Conservation (phyloP, 1,284 basidiomycete genomes). For the Coniophora puteana region DNA sequence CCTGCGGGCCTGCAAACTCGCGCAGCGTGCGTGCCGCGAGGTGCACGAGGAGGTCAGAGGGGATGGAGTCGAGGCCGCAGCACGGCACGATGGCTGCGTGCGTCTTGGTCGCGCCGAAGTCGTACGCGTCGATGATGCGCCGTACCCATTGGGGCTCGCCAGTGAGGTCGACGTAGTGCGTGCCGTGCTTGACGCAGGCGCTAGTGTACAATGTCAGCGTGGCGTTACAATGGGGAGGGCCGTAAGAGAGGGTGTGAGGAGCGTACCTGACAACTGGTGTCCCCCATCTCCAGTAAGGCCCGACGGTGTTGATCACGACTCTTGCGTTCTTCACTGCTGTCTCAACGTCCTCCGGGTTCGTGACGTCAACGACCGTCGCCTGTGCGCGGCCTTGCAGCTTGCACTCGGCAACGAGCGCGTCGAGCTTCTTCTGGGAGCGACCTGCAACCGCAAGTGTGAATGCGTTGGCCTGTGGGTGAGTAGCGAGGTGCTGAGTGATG, state of each 20-base stretch:
- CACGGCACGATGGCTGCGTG: slow-evolving; percentile 54
- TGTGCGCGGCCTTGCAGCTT: slow-evolving; percentile 37
- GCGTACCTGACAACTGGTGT: slow-evolving; percentile 61
- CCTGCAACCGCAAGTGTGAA: slow-evolving; percentile 63
- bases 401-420: slow-evolving; percentile 39
- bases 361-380: slow-evolving; percentile 47
- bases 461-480: slow-evolving; percentile 53
- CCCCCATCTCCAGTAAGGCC: slow-evolving; percentile 63
- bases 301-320: slow-evolving; percentile 67
- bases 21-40: slow-evolving; percentile 48
- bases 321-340: slow-evolving; percentile 47
- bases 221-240: not conserved
- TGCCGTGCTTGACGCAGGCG: slow-evolving; percentile 38
- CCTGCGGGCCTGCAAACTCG: slow-evolving; percentile 31
- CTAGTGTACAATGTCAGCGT: slow-evolving; percentile 4
- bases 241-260: slow-evolving; percentile 25
- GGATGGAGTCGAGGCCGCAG: slow-evolving; percentile 60
- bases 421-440: slow-evolving; percentile 54
- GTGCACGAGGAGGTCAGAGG: slow-evolving; percentile 53
- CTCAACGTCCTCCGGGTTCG: slow-evolving; percentile 43
- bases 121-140: slow-evolving; percentile 46
- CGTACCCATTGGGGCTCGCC: slow-evolving; percentile 54
- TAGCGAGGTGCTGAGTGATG: slow-evolving; percentile 54
- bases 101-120: slow-evolving; percentile 51
- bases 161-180: slow-evolving; percentile 64